Evolutionary conservation across 176 grass and related monocot species (phyloP).

Genomic region (sorghum (Sorghum bicolor)): Sorghum_bicolor_NCBIv3 NC_012871.2:68317001-68317500

Average conservation of each 20-base stretch:
- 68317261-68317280: slow-evolving; percentile 35
- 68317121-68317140: slow-evolving; percentile 49
- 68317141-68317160: slow-evolving; percentile 26
- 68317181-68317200: slow-evolving; percentile 45
- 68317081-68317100: slow-evolving; percentile 3
- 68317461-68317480: background rate
- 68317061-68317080: slow-evolving; percentile 23
- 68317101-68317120: slow-evolving; percentile 22
- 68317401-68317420: background rate
- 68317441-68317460: background rate
- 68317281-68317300: slow-evolving; percentile 38
- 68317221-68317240: slow-evolving; percentile 35
- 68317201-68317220: slow-evolving; percentile 41
- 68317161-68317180: slow-evolving; percentile 51
- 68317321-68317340: slow-evolving; percentile 31
- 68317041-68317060: slow-evolving; percentile 42
- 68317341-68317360: slow-evolving; percentile 20
- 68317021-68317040: slow-evolving; percentile 24
- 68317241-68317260: slow-evolving; percentile 1
- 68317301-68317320: slow-evolving; percentile 58
- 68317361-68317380: slow-evolving; percentile 60
- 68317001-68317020: slow-evolving; percentile 3
- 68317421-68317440: background rate
- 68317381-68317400: slow-evolving; percentile 15
- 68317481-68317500: background rate